Percentiles rank a stretch among this genome's conserved stretches.
phyloP scores from a whole-genome alignment of 352 stramenopile species.

The Phytopythium litorale region DNA sequence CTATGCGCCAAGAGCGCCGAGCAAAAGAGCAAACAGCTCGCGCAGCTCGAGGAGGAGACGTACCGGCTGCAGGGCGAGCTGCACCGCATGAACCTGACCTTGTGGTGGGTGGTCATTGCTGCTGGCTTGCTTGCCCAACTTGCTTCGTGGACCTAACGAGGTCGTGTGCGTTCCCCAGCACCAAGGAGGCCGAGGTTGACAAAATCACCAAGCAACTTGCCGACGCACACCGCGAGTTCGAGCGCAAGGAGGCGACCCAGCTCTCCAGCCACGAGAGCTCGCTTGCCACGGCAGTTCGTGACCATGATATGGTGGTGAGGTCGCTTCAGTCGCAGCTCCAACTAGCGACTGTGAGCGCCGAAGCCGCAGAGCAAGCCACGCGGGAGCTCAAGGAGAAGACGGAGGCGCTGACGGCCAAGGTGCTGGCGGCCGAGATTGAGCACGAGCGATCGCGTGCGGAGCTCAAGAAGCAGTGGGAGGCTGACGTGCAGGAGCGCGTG shows the following conservation, averaged over 20 bases:
- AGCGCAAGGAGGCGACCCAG: conserved; percentile 34
- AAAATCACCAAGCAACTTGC: conserved; percentile 54
- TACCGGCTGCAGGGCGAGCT: conserved; percentile 56
- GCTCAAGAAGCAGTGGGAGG: conserved; percentile 50
- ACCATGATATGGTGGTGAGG: conserved; percentile 34
- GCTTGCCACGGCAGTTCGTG: conserved; percentile 23
- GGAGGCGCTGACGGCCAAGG: conserved; percentile 39
- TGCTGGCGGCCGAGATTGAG: conserved; percentile 44
- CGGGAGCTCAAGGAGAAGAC: conserved; percentile 34
- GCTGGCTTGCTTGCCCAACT: neutral
- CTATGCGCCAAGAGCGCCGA: conserved; percentile 36
- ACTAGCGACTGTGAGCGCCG: conserved; percentile 28
- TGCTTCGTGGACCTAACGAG: neutral
- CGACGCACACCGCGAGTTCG: conserved; percentile 38
- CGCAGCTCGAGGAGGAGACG: conserved; percentile 57
- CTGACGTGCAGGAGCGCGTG: conserved; percentile 46
- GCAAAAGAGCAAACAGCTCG: conserved; percentile 53
- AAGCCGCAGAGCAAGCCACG: conserved; percentile 26
- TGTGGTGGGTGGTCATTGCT: conserved; percentile 20
- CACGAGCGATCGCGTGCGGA: conserved; percentile 54
- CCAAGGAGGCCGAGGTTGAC: conserved; percentile 43
- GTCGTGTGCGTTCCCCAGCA: conserved; percentile 11
- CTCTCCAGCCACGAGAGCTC: conserved; percentile 33
- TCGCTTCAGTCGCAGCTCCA: conserved; percentile 46
- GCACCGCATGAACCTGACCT: conserved; percentile 33